A percentile compares a stretch with the other conserved stretches of the same genome.
phyloP scores from a whole-genome alignment of 2,329 filamentous ascomycete species.

The Sporothrix pallida region DNA sequence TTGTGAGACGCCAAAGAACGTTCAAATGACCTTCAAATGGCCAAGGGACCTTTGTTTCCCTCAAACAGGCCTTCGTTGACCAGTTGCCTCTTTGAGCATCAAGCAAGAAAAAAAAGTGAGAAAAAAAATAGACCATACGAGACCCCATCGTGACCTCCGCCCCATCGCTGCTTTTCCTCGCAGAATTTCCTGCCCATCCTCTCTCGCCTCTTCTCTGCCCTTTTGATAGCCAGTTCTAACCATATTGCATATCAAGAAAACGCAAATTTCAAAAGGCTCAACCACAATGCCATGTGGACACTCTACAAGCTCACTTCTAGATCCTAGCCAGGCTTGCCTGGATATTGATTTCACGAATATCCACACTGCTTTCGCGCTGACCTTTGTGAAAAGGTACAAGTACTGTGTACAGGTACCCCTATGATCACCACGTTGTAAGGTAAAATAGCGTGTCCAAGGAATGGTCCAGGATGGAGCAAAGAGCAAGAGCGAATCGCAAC shows the following conservation, averaged over 20 bases:
- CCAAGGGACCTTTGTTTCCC: not conserved
- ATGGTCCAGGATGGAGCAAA: not conserved
- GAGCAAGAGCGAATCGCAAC: not conserved
- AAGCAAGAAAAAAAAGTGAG: not conserved
- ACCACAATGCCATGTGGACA: not conserved
- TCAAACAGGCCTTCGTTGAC: not conserved
- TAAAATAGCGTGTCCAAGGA: conserved; percentile 3
- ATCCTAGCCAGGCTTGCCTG: not conserved
- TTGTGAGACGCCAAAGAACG: not conserved
- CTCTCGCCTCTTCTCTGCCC: not conserved
- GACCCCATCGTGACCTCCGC: not conserved
- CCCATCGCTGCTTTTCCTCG: not conserved
- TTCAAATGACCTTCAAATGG: no score
- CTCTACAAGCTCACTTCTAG: not conserved
- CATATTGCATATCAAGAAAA: not conserved
- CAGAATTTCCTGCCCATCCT: not conserved
- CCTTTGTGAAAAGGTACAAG: not conserved
- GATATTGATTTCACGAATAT: not conserved
- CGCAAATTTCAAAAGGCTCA: not conserved
- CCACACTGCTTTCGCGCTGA: not conserved
- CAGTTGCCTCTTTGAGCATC: conserved; percentile 25
- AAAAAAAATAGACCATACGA: not conserved
- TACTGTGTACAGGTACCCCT: not conserved
- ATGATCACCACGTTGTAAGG: not conserved
- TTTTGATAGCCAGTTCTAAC: not conserved